These are phyloP conservation scores for Annona cherimola DNA, from an alignment of 164 flowering plant species.

Conservation along the genomic window DNA sequence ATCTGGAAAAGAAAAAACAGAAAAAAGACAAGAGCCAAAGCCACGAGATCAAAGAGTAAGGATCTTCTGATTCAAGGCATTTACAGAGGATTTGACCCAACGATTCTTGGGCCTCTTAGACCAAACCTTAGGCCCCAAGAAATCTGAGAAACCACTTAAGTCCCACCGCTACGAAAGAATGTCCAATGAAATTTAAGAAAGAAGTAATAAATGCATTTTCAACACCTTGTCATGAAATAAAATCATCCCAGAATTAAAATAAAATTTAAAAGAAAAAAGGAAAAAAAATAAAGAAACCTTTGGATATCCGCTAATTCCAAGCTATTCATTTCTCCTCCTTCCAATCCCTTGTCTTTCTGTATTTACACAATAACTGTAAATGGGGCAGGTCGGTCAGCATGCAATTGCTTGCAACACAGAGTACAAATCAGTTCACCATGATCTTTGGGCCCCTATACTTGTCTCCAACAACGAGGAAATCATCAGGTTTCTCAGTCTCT, in stretches of 20 bases:
- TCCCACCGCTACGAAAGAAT: neutral
- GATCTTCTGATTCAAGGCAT: neutral
- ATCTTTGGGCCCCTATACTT: conserved; percentile 61
- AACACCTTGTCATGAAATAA: neutral
- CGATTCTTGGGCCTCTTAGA: neutral
- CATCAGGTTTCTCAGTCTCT: conserved; percentile 47
- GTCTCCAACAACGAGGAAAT: conserved; percentile 50
- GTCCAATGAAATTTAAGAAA: neutral
- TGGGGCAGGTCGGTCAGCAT: neutral
- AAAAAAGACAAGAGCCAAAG: too few species aligned
- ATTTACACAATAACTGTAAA: neutral
- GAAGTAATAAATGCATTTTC: neutral
- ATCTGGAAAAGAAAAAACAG: too few species aligned
- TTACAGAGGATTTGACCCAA: neutral
- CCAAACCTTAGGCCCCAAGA: neutral
- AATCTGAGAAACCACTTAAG: neutral
- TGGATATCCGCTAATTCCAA: neutral
- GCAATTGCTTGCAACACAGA: neutral
- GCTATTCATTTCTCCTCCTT: neutral
- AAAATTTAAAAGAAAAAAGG: neutral
- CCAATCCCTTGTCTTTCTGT: neutral
- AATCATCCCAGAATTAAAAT: neutral
- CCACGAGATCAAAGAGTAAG: too few species aligned
- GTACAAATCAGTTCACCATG: conserved; percentile 6
- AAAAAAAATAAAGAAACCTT: neutral